Conservation (phyloP, 148 eudicot genomes). For the Cornus suecica region DNA sequence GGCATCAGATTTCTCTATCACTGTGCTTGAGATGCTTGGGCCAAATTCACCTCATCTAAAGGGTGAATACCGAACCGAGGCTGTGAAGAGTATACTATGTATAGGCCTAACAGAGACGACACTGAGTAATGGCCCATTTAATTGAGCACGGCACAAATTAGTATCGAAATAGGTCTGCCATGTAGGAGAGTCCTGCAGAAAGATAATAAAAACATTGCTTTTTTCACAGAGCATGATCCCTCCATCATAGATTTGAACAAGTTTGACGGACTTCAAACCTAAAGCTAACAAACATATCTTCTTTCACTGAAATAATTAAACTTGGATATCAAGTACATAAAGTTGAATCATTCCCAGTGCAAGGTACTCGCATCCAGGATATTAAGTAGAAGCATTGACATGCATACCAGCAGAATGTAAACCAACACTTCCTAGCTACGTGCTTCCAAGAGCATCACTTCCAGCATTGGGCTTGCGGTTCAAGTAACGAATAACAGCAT, state of each 20-base stretch:
- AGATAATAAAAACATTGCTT: not conserved
- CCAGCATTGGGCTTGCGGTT: slow-evolving; percentile 65
- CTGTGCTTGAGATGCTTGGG: not conserved
- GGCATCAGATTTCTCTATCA: not conserved
- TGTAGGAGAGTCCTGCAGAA: not conserved
- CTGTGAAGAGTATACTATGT: too few relatives aligned
- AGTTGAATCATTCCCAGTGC: not conserved
- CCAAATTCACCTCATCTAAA: not conserved
- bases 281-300: slow-evolving; percentile 1
- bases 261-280: not conserved
- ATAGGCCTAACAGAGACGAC: too few relatives aligned
- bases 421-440: slow-evolving; percentile 26
- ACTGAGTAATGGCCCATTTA: too few relatives aligned
- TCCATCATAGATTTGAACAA: not conserved
- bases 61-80: too few relatives aligned
- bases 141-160: too few relatives aligned
- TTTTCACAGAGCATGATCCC: not conserved
- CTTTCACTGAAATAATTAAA: not conserved
- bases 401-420: not conserved
- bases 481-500: slow-evolving; percentile 80
- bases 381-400: not conserved
- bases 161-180: too few relatives aligned
- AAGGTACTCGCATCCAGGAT: not conserved
- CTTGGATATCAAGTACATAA: not conserved
- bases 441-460: slow-evolving; percentile 52